These are phyloP conservation scores for Extremus antarcticus DNA, from an alignment of 495 filamentous ascomycete species.

Conservation along the genomic window DNA sequence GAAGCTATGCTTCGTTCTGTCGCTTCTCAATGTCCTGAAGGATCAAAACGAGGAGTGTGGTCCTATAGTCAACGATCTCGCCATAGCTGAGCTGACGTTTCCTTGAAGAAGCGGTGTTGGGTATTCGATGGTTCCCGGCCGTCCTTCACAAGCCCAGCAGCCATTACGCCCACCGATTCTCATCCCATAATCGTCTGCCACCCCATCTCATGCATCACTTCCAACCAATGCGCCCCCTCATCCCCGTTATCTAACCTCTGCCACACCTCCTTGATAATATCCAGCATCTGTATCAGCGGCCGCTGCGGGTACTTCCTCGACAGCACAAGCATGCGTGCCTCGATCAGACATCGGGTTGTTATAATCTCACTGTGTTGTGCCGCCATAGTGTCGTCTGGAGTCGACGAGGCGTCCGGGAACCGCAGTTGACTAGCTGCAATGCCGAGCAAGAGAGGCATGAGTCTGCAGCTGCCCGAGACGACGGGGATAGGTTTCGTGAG, in stretches of 20 bases:
- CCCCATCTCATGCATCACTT: constrained; percentile 1
- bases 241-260: not conserved
- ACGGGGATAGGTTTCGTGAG: not conserved
- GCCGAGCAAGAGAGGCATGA: not conserved
- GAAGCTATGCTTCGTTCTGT: no score
- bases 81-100: no score
- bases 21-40: no score
- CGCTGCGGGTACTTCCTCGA: constrained; percentile 3
- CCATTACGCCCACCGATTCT: no score
- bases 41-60: no score
- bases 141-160: no score
- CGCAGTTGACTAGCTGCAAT: constrained; percentile 1
- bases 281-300: constrained; percentile 1
- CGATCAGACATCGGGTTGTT: not conserved
- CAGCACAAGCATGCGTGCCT: constrained; percentile 2
- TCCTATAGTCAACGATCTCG: no score
- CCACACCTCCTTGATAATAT: constrained; percentile 7
- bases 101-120: no score
- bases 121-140: no score
- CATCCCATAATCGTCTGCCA: constrained; percentile 4
- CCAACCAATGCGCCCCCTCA: not conserved
- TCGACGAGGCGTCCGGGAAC: not conserved
- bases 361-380: not conserved
- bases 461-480: not conserved
- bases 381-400: not conserved